Evolutionary conservation across 1,284 basidiomycete species (phyloP).

Genomic region (Taiwanofungus camphoratus): DNA sequence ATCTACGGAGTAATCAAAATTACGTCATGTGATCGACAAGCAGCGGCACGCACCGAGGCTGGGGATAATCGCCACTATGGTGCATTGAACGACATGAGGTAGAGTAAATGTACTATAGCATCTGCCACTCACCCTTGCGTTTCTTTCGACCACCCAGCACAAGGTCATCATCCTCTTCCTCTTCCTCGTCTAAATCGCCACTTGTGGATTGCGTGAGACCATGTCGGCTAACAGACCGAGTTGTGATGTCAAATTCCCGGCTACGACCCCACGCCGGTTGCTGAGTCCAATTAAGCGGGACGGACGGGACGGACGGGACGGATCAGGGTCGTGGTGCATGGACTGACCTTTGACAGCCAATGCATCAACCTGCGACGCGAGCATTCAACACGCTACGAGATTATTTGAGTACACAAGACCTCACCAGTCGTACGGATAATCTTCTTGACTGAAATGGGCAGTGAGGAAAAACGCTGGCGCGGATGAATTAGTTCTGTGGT

Average conservation of each 20-base stretch:
- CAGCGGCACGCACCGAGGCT: constrained; percentile 22
- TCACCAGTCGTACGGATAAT: constrained; percentile 80
- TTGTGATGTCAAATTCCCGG: constrained; percentile 82
- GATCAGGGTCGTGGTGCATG: background rate
- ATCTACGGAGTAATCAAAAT: constrained; percentile 38
- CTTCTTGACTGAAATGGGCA: constrained; percentile 79
- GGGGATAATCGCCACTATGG: constrained; percentile 27
- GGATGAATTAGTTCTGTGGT: constrained; percentile 4
- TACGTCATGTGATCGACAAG: constrained; percentile 18
- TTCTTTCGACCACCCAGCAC: constrained; percentile 58
- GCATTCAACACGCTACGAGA: constrained; percentile 9
- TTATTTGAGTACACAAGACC: constrained; percentile 15
- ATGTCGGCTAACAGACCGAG: constrained; percentile 57
- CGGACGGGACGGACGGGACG: constrained; percentile 8
- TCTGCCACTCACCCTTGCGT: constrained; percentile 57
- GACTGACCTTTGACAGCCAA: constrained; percentile 70
- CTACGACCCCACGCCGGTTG: constrained; percentile 83
- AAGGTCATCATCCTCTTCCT: constrained; percentile 51
- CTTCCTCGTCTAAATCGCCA: constrained; percentile 75
- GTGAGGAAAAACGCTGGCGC: constrained; percentile 76
- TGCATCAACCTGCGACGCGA: constrained; percentile 63
- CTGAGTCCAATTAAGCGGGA: constrained; percentile 21
- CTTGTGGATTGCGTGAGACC: constrained; percentile 60
- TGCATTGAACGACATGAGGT: constrained; percentile 3
- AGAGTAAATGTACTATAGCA: constrained; percentile 13